A percentile compares a stretch with the other conserved stretches of the same genome.
phyloP scores from a whole-genome alignment of 2,329 filamentous ascomycete species.

The Colletotrichum tofieldiae region DNA sequence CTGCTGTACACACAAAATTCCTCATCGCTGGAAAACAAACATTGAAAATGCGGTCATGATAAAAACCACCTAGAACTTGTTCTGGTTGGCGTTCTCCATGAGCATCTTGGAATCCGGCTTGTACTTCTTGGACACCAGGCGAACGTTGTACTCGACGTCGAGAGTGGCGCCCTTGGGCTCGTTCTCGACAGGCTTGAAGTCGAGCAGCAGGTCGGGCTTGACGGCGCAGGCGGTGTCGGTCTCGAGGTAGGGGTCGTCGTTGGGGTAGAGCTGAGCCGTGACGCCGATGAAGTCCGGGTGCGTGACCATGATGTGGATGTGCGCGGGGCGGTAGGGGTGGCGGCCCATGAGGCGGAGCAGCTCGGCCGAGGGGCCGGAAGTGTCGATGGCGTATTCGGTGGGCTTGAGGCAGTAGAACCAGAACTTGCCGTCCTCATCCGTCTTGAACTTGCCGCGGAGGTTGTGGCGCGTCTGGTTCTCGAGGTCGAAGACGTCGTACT shows the following conservation, averaged over 20 bases:
- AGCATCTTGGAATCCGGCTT: conserved; percentile 45
- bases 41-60: neutral
- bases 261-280: conserved; percentile 78
- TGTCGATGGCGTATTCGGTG: conserved; percentile 74
- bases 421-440: conserved; percentile 73
- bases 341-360: conserved; percentile 46
- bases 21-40: neutral
- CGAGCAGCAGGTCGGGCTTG: conserved; percentile 58
- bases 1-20: neutral
- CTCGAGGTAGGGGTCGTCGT: conserved; percentile 68
- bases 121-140: conserved; percentile 47
- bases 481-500: conserved; percentile 76
- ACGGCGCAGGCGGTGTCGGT: conserved; percentile 56
- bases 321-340: conserved; percentile 46
- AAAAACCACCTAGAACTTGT: conserved; percentile 37
- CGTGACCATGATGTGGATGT: conserved; percentile 53
- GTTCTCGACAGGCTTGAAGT: conserved; percentile 59
- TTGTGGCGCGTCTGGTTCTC: conserved; percentile 74
- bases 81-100: conserved; percentile 44
- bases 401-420: conserved; percentile 76
- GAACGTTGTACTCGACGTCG: conserved; percentile 52
- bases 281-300: conserved; percentile 73
- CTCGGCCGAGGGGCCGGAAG: conserved; percentile 58
- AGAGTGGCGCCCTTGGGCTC: conserved; percentile 50
- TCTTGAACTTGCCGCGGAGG: conserved; percentile 75